phyloP scores from a whole-genome alignment of 257 asterid genomes.

The Rauvolfia tetraphylla region DNA sequence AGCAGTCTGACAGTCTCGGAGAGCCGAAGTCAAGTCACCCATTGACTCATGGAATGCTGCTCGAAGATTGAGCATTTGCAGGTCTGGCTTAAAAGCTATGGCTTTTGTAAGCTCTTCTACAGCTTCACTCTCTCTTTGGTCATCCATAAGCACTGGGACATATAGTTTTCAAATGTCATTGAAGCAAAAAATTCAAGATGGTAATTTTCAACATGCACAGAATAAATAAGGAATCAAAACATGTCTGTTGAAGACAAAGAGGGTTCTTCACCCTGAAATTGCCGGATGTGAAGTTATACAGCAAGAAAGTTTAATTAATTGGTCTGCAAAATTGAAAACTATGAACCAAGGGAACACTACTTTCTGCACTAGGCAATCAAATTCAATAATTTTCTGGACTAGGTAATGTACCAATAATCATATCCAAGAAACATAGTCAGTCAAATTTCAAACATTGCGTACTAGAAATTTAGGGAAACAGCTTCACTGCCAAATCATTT shows the following conservation, averaged over 20 bases:
- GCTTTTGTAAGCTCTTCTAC: constrained; percentile 51
- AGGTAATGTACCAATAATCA: neutral
- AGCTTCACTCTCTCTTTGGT: constrained; percentile 50
- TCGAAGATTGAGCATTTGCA: constrained; percentile 57
- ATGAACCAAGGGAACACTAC: neutral
- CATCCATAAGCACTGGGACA: constrained; percentile 58
- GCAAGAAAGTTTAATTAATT: neutral
- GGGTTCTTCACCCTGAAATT: neutral
- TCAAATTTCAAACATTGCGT: neutral
- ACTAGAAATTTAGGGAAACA: neutral
- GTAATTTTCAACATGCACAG: neutral
- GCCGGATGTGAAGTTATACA: neutral
- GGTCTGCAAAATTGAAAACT: neutral
- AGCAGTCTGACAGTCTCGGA: constrained; percentile 55
- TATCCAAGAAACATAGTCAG: neutral
- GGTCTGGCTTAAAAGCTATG: constrained; percentile 51
- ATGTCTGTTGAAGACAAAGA: neutral
- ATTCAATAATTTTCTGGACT: neutral
- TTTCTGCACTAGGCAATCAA: neutral
- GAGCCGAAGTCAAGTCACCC: constrained; percentile 42
- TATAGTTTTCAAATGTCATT: constrained; percentile 15
- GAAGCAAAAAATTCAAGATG: neutral
- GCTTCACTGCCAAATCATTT: neutral
- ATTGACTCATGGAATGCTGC: constrained; percentile 61
- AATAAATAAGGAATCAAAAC: neutral